Evolutionary conservation across 768 basidiomycete genomes (phyloP).

Genomic region (Boletus rubescentipes): DNA sequence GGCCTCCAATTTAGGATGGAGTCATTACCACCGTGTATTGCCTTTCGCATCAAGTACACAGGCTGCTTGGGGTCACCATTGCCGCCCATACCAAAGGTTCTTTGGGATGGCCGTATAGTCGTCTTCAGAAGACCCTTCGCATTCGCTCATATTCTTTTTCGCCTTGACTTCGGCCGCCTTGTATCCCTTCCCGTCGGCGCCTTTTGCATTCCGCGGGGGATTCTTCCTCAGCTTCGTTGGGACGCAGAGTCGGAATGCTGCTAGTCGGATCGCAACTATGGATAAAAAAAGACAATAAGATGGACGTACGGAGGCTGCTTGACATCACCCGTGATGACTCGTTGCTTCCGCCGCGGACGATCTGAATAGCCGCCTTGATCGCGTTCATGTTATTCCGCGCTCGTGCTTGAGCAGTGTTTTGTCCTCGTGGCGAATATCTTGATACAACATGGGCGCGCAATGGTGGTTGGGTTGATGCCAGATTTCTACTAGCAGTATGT

Average conservation of each 20-base stretch:
- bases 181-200: no score
- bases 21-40: conserved; percentile 89
- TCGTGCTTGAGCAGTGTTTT: conserved; percentile 18
- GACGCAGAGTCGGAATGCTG: no score
- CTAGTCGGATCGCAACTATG: neutral
- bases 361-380: conserved; percentile 18
- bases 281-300: neutral
- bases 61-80: conserved; percentile 46
- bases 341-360: conserved; percentile 2
- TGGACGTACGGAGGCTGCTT: conserved; percentile 9
- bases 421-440: conserved; percentile 33
- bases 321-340: conserved; percentile 17
- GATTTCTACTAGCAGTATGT: conserved; percentile 47
- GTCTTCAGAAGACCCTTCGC: conserved; percentile 57
- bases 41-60: conserved; percentile 59
- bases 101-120: conserved; percentile 67
- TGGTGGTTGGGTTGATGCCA: conserved; percentile 46
- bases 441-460: conserved; percentile 39
- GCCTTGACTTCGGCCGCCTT: no score
- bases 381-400: conserved; percentile 8
- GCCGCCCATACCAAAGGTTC: conserved; percentile 38
- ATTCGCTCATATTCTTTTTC: conserved; percentile 40
- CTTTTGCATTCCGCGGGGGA: no score
- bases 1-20: no score
- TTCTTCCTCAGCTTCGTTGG: no score